Base-by-base conservation (phyloP, 1,284 basidiomycete genomes). In the Laetiporus sulphureus region DNA sequence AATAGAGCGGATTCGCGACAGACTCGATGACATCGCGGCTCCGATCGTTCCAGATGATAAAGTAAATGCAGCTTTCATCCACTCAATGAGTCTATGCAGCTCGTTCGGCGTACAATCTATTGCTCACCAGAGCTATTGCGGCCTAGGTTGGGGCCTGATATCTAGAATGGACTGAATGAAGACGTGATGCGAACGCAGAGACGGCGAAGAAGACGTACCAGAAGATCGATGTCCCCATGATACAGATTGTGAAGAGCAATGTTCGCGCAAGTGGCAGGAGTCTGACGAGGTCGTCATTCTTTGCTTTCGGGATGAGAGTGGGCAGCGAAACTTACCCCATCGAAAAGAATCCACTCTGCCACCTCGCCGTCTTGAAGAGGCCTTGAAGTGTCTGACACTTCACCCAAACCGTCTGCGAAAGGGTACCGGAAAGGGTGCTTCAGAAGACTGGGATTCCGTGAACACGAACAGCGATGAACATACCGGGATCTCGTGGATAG, bases 41-140 rank as follows among this genome's bases (percentile, higher is more conserved):
- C 93, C 92, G 47, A 96, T 73, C 1, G 93, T 96, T 0, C 93
- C 93, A 16, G 89, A 91, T 0, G 89, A 91, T 31, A 94, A 69
- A 4, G 85, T 74, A 57, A 92, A 91, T 1, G 91, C 90, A 29
- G 88, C 85, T 87, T 52, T 3, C 19, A 32, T 18, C 10, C 11
- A 20, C 12, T 33, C 10, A 36, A 5, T 10, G 8, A 36, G 15
- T 13, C 10, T 16, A 16, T 16, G 7, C 22, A 24, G 8, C 12
- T 15, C 36, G 6, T 7, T 24, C 6, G 5, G 21, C 18, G 6
- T 11, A n/a, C 19, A 25, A 7, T 6, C 7, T 23, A 25, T 24
- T 46, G 23, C 70, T 40, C 48, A 82, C 81, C 66, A 44, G 88
- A 90, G 4, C 83, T 86, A 61, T 93, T 93, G 24, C 89, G 77